phyloP scores from a whole-genome alignment of 2,329 filamentous ascomycete species.

The Spiromastix sp. region DNA sequence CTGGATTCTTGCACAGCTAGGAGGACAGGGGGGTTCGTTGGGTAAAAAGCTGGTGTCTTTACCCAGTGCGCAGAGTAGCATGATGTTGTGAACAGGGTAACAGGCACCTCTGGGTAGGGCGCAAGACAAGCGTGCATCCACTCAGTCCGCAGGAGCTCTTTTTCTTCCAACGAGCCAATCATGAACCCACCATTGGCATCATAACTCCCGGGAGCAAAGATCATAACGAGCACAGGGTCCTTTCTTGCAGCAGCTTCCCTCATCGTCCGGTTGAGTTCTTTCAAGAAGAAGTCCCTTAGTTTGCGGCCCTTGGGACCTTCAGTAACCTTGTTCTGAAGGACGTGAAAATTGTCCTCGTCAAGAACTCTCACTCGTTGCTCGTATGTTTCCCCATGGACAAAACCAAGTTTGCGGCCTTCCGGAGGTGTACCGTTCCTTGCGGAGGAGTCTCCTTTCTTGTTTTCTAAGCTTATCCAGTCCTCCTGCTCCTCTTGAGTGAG shows the following conservation, averaged over 20 bases:
- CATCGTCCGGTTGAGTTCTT: background rate
- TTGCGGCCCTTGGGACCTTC: background rate
- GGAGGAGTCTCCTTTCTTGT: background rate
- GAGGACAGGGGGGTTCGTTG: too few relatives aligned
- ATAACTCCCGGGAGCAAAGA: conserved; percentile 1
- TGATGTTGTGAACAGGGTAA: background rate
- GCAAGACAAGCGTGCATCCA: too few relatives aligned
- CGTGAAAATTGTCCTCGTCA: background rate
- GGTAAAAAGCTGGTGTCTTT: background rate
- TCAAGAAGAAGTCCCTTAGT: background rate
- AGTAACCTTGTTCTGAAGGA: background rate
- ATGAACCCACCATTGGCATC: conserved; percentile 2
- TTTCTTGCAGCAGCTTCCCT: conserved; percentile 1
- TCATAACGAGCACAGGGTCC: conserved; percentile 1
- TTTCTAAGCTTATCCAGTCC: background rate
- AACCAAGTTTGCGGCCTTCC: too few relatives aligned
- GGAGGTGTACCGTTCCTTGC: background rate
- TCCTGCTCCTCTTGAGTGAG: background rate
- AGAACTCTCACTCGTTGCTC: background rate
- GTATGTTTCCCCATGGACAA: background rate
- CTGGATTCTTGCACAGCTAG: too few relatives aligned
- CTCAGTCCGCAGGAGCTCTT: too few relatives aligned
- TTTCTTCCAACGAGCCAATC: too few relatives aligned
- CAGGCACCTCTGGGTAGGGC: background rate
- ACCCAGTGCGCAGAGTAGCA: conserved; percentile 1